Conservation (phyloP, 1,284 basidiomycete genomes). For the Ustilago bromivora region DNA sequence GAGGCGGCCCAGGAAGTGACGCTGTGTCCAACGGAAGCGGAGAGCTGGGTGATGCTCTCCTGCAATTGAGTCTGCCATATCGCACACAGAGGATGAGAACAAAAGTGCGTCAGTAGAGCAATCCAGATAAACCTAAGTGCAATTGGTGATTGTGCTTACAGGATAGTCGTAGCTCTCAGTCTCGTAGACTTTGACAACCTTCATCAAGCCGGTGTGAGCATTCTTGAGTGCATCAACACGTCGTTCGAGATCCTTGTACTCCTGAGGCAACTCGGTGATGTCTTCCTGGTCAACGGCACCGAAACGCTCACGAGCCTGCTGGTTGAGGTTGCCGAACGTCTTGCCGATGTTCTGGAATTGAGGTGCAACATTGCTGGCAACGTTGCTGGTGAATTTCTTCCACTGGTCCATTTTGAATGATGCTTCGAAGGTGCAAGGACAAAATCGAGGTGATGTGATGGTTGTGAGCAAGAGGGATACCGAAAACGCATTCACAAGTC, state of each 20-base stretch:
- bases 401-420: slow-evolving; percentile 78
- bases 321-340: slow-evolving; percentile 83
- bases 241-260: slow-evolving; percentile 94
- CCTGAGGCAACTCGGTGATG: slow-evolving; percentile 84
- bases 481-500: not conserved
- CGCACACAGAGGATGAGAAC: not conserved
- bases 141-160: slow-evolving; percentile 72
- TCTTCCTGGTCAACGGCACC: slow-evolving; percentile 89
- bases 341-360: slow-evolving; percentile 77
- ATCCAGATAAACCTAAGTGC: slow-evolving; percentile 41
- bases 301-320: slow-evolving; percentile 77
- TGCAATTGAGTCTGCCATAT: slow-evolving; percentile 69
- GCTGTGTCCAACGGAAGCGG: slow-evolving; percentile 77
- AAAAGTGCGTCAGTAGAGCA: slow-evolving; percentile 36
- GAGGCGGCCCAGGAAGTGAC: slow-evolving; percentile 86
- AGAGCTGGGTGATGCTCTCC: slow-evolving; percentile 73
- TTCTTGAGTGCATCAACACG: slow-evolving; percentile 90
- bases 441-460: not conserved
- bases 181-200: slow-evolving; percentile 71
- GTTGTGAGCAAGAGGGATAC: not conserved
- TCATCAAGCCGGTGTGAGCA: slow-evolving; percentile 81
- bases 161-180: slow-evolving; percentile 68
- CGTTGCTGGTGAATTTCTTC: slow-evolving; percentile 70
- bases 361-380: slow-evolving; percentile 61
- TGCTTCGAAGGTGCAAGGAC: not conserved